phyloP scores from a whole-genome alignment of 495 filamentous ascomycete species.

The Margaritispora aquatica region DNA sequence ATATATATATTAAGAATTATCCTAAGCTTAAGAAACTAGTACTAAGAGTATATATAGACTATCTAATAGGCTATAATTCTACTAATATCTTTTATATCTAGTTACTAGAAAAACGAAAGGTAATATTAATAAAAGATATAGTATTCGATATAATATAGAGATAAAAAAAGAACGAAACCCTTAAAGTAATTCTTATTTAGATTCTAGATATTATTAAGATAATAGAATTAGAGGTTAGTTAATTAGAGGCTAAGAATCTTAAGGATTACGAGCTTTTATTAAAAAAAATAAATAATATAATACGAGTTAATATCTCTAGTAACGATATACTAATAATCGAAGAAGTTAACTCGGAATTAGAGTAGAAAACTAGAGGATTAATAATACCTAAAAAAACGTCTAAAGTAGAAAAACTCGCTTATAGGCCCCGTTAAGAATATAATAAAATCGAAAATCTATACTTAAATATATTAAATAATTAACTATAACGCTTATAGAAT shows the following conservation, averaged over 20 bases:
- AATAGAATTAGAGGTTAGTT: no score
- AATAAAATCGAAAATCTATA: no score
- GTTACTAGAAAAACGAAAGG: neutral
- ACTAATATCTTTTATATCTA: slow-evolving; percentile 28
- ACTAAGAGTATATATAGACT: slow-evolving; percentile 26
- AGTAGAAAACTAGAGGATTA: no score
- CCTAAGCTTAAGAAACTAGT: slow-evolving; percentile 14
- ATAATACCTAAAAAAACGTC: no score
- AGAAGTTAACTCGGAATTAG: no score
- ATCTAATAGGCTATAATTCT: slow-evolving; percentile 26
- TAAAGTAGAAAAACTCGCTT: no score
- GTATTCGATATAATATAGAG: neutral
- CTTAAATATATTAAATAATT: no score
- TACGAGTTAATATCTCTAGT: neutral
- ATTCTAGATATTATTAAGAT: no score
- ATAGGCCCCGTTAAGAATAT: no score
- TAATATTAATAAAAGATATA: neutral
- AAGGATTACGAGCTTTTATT: neutral
- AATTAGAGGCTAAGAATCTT: neutral
- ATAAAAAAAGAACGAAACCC: neutral
- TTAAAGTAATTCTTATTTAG: neutral
- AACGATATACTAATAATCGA: no score
- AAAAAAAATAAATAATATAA: neutral
- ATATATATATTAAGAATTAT: slow-evolving; percentile 14
- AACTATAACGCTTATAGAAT: no score